Base-by-base conservation (phyloP, 495 filamentous ascomycete genomes). In the Cercophora scortea region DNA sequence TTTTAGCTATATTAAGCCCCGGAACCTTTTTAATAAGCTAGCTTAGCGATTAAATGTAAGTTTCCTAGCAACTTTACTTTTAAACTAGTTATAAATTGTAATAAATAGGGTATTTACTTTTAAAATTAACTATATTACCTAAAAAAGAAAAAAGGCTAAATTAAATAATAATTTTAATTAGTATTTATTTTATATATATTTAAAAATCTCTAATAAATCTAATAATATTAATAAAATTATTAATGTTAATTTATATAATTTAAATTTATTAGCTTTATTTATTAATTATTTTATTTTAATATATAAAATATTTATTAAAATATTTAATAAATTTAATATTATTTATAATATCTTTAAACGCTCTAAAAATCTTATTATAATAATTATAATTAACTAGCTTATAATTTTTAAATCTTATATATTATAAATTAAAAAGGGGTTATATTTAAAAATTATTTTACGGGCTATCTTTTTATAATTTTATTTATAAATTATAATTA, bases 71-170 rank as follows among this genome's bases (percentile, higher is more conserved):
- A 32, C 19, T 8, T 33, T 38, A n/a, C n/a, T 42, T 47, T 32
- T 34, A 32, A 32, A 1, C 8, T 32, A 47, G n/a, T n/a, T n/a
- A n/a, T n/a, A n/a, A n/a, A n/a, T n/a, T n/a, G n/a, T n/a, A n/a
- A n/a, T n/a, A n/a, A n/a, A n/a, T n/a, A n/a, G n/a, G n/a, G n/a
- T n/a, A n/a, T n/a, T n/a, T n/a, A n/a, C n/a, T n/a, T n/a, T n/a
- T n/a, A n/a, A 32, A 61, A 38, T 44, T 25, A 11, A 43, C 47
- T 25, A 38, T 13, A 42, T 42, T 47, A 34, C 48, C 19, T 8
- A 9, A 51, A 44, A n/a, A 35, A 59, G 4, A 42, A 51, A n/a
- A n/a, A n/a, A n/a, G n/a, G n/a, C n/a, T 8, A 42, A 17, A 42
- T n/a, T 6, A 42, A 42, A 42, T 8, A 8, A 42, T 42, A 8